Evolutionary conservation across 2,329 filamentous ascomycete species (phyloP).

Genomic region (Colletotrichum somersetense): DNA sequence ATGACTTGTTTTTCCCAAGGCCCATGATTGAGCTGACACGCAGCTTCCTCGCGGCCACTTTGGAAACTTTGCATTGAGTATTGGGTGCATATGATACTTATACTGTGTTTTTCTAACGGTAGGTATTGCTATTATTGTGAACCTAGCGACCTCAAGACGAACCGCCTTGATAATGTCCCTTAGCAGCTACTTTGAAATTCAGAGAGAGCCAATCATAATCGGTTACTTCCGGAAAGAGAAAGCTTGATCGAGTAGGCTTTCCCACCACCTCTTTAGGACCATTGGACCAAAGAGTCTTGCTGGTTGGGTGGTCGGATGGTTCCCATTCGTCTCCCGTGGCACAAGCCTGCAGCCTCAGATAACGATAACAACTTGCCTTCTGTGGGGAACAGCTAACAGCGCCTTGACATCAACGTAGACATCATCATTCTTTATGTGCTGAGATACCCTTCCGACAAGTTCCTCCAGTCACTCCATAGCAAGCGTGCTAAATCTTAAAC

Average conservation of each 20-base stretch:
- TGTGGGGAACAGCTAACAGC: neutral
- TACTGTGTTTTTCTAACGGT: no score
- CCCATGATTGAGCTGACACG: slow-evolving; percentile 1
- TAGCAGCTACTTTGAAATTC: neutral
- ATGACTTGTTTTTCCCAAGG: neutral
- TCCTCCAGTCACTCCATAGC: neutral
- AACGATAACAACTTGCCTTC: slow-evolving; percentile 2
- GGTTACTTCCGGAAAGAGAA: no score
- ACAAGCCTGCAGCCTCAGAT: neutral
- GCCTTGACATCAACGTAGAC: neutral
- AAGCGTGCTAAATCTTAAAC: neutral
- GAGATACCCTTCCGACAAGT: no score
- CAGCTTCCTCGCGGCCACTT: neutral
- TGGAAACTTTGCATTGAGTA: no score
- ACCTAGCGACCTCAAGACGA: no score
- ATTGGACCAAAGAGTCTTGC: neutral
- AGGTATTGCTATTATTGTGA: no score
- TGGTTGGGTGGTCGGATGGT: neutral
- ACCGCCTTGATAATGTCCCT: no score
- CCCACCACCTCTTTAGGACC: neutral
- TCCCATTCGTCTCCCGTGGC: neutral
- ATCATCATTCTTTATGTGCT: no score
- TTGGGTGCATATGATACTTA: no score
- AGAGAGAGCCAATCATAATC: neutral
- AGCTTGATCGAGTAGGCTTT: neutral